Base-by-base conservation (phyloP, 257 asterid genomes). In the Ballota nigra region DNA sequence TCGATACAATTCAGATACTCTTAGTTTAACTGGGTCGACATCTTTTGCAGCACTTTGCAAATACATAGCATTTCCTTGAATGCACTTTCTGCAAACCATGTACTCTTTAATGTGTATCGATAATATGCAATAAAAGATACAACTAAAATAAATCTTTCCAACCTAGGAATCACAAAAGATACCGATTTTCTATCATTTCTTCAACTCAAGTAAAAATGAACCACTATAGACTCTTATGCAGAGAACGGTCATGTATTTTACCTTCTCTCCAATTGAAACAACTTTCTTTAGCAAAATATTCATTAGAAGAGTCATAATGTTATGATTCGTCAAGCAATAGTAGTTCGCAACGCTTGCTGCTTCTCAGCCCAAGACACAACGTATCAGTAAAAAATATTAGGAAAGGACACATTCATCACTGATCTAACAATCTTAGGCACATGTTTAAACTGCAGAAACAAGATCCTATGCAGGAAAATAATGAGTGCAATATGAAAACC, bases 271-370 rank as follows among this genome's bases (percentile, higher is more conserved):
- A 62, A 8, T 24, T 29, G 10, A 49, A 40, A 45, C 51, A 65
- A 24, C 57, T 41, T 19, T 26, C 49, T 15, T 8, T 47, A 65
- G 12, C 45, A 43, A 26, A 58, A 51, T 8, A 52, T 22, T 53
- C 12, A 60, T 38, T 22, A 26, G 66, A 47, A 36, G 66, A 9
- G 22, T n/a, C n/a, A n/a, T 9, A 8, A 68, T 71, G 77, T 88
- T 83, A 19, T 83, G 88, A 85, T 83, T 78, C 86, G 63, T 71
- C 88, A 70, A 40, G 88, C 90, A 64, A 82, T 85, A 52, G 86
- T 76, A 87, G 82, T 57, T 77, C 77, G 15, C 92, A 86, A 43
- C 85, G 92, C 78, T 76, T 43, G 96, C 80, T 71, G 88, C 82
- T 81, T 85, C 81, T 58, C 92, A 82, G 92, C 57, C 70, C 80